Conservation (phyloP, 2,329 filamentous ascomycete species). For the Emmonsiellopsis sp. region DNA sequence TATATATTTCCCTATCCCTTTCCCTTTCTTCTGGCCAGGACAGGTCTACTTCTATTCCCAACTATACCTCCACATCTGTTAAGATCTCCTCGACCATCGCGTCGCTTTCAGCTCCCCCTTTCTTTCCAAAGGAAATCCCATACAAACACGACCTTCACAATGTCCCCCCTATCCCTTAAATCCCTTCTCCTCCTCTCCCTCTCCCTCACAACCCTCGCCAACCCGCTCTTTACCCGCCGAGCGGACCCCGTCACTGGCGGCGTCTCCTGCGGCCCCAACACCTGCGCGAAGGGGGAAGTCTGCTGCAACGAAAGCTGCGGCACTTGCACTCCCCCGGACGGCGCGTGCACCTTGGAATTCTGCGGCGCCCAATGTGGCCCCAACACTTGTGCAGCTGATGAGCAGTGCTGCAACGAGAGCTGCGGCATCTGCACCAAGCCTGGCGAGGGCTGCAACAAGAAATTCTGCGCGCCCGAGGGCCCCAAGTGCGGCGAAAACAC, state of each 20-base stretch:
- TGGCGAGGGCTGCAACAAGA: not conserved
- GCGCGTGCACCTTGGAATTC: not conserved
- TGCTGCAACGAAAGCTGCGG: not conserved
- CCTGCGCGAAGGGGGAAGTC: not conserved
- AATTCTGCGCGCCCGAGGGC: not conserved
- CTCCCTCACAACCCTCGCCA: not conserved
- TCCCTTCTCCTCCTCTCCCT: not conserved
- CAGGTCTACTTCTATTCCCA: not conserved
- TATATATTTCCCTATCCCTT: not conserved
- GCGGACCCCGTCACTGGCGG: not conserved
- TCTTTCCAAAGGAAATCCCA: not conserved
- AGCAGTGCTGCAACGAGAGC: conserved; percentile 1
- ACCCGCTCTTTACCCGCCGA: not conserved
- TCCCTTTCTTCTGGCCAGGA: not conserved
- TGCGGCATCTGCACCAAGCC: conserved; percentile 2
- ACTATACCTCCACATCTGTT: not conserved
- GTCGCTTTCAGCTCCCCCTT: not conserved
- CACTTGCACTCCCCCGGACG: not conserved
- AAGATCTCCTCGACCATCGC: not conserved
- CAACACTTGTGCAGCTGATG: not conserved
- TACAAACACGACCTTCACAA: not conserved
- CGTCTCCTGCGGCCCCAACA: not conserved
- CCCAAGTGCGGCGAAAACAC: not conserved
- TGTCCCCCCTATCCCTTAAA: not conserved
- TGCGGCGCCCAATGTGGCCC: not conserved